A percentile compares a stretch with the other conserved stretches of the same genome.
Conservation (phyloP, 2,329 filamentous ascomycete genomes). For the Diaporthe sp. region DNA sequence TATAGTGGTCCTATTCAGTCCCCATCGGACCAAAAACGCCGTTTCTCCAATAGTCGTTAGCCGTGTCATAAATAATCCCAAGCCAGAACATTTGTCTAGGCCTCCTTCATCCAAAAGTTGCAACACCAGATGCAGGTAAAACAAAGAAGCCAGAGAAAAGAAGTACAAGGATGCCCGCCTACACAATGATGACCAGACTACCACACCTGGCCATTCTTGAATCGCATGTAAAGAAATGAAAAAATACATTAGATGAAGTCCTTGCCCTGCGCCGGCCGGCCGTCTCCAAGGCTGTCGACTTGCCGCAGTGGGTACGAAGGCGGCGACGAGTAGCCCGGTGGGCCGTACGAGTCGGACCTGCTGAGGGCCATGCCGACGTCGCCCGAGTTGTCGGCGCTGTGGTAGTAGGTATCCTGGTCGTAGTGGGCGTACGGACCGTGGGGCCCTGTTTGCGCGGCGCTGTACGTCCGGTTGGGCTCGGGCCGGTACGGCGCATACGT, state of each 20-base stretch:
- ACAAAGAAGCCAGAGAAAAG: background rate
- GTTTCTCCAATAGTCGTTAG: constrained; percentile 6
- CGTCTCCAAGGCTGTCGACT: constrained; percentile 13
- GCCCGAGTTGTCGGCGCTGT: constrained; percentile 20
- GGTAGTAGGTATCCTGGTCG: constrained; percentile 14
- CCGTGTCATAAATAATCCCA: constrained; percentile 11
- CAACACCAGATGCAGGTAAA: constrained; percentile 14
- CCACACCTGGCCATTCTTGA: background rate
- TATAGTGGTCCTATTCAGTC: background rate
- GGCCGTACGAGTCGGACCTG: constrained; percentile 11
- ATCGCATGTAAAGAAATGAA: background rate
- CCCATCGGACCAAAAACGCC: background rate
- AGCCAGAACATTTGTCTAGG: constrained; percentile 22
- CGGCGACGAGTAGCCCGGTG: constrained; percentile 14
- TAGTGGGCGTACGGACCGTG: constrained; percentile 11
- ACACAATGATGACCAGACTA: background rate
- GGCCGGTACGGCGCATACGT: constrained; percentile 28
- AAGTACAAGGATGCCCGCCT: background rate
- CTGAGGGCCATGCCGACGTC: constrained; percentile 29
- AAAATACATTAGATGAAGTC: constrained; percentile 20
- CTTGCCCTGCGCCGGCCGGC: constrained; percentile 10
- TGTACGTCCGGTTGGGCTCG: background rate
- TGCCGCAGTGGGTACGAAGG: background rate
- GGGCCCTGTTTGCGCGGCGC: background rate
- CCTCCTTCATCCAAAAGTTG: constrained; percentile 18